Percentiles rank a stretch among this genome's conserved stretches.
These are phyloP conservation scores for Diaporthe eres DNA, from an alignment of 2,329 filamentous ascomycete genomes.

Conservation along the genomic window DNA sequence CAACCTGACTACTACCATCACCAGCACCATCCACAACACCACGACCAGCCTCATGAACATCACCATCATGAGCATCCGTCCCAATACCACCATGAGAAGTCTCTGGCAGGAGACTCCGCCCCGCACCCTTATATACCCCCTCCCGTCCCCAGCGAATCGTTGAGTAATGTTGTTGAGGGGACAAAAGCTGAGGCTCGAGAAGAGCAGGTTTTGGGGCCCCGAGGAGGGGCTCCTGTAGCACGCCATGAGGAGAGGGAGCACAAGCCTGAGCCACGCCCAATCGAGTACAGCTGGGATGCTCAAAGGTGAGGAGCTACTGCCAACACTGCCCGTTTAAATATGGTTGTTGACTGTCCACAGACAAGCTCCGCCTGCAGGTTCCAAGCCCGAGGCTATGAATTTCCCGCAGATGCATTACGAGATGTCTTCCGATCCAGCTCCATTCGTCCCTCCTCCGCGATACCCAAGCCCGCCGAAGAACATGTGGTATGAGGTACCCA, in stretches of 20 bases:
- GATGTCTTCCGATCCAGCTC: constrained; percentile 82
- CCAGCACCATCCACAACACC: constrained; percentile 40
- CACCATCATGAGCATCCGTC: constrained; percentile 43
- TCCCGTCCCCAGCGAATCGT: constrained; percentile 51
- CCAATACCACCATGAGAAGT: constrained; percentile 44
- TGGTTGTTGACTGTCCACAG: constrained; percentile 56
- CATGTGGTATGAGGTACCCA: constrained; percentile 90
- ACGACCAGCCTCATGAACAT: constrained; percentile 42
- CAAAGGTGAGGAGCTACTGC: constrained; percentile 59
- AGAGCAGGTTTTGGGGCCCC: constrained; percentile 54
- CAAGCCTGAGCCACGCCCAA: constrained; percentile 52
- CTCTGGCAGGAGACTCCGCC: constrained; percentile 45
- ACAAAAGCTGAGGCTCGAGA: constrained; percentile 63
- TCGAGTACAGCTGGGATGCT: constrained; percentile 64
- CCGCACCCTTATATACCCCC: constrained; percentile 43
- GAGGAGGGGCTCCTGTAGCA: constrained; percentile 53
- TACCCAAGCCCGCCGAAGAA: constrained; percentile 88
- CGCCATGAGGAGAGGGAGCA: constrained; percentile 53
- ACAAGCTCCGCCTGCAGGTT: constrained; percentile 74
- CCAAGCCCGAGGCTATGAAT: constrained; percentile 87
- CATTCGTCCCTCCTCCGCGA: constrained; percentile 81
- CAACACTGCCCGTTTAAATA: constrained; percentile 12
- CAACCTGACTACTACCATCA: constrained; percentile 43
- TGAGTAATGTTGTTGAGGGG: constrained; percentile 55
- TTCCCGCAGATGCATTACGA: constrained; percentile 84